A percentile compares a stretch with the other conserved stretches of the same genome.
Evolutionary conservation across 768 basidiomycete genomes (phyloP).

Genomic region (Auricularia heimuer): DNA sequence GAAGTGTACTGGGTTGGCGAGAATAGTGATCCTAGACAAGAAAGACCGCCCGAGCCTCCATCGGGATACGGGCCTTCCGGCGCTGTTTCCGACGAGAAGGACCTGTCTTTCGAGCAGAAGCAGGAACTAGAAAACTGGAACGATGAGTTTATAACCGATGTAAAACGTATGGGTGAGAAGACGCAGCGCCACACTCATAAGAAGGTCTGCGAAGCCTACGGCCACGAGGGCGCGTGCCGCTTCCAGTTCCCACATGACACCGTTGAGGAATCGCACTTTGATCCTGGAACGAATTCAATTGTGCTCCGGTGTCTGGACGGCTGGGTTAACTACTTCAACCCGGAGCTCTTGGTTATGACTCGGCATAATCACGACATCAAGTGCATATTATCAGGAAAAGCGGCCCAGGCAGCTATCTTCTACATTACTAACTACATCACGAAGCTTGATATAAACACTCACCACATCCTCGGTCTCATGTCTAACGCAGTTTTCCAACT

Average conservation of each 20-base stretch:
- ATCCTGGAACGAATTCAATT: slow-evolving; percentile 23
- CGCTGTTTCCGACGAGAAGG: neutral
- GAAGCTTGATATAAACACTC: slow-evolving; percentile 21
- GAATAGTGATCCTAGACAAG: slow-evolving; percentile 15
- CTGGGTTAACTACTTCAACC: slow-evolving; percentile 25
- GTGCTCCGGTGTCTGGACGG: slow-evolving; percentile 20
- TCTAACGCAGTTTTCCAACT: slow-evolving; percentile 16
- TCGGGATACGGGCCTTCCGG: neutral
- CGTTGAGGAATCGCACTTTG: slow-evolving; percentile 19
- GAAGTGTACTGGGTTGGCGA: slow-evolving; percentile 14
- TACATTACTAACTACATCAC: slow-evolving; percentile 30
- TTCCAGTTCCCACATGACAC: slow-evolving; percentile 27
- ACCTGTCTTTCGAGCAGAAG: no score
- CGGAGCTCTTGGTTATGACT: slow-evolving; percentile 23
- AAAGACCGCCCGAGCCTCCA: slow-evolving; percentile 17
- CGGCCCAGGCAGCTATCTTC: slow-evolving; percentile 27
- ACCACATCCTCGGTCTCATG: slow-evolving; percentile 18
- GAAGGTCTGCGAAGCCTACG: slow-evolving; percentile 24
- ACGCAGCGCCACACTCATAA: slow-evolving; percentile 16
- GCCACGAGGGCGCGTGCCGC: slow-evolving; percentile 16
- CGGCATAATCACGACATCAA: slow-evolving; percentile 28
- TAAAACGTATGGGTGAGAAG: slow-evolving; percentile 16
- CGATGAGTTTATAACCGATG: slow-evolving; percentile 9
- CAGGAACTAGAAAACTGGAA: slow-evolving; percentile 7
- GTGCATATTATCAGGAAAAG: slow-evolving; percentile 25